Evolutionary conservation across 1,139 yeast species (phyloP), one percentile per base, ranked within the genome.

Genomic region (Candida mesenterica): DNA sequence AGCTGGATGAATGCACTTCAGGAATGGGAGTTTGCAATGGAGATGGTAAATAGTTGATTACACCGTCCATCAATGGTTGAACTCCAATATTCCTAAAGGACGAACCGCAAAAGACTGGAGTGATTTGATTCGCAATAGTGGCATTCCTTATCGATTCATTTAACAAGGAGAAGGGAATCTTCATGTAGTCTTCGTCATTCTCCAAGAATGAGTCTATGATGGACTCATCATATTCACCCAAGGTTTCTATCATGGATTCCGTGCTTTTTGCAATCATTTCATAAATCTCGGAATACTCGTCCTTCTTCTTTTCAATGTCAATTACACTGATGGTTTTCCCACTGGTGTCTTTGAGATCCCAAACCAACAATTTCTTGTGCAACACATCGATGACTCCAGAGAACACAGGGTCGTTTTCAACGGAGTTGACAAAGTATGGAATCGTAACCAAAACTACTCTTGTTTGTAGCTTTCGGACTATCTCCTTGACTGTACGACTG

Each of bases 81-180:
- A 92, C 95, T 10, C 98, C 98, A 35, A 92, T 84, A 53, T 92
- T 92, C 44, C 73, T 77, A 61, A 92, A 92, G 35, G 97, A 85
- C 1, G 97, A 86, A 3, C 99, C 98, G 59, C 97, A 88, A 26
- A 89, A 63, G 0, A 92, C 85, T 0, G 99, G 97, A 0, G 84
- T 75, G 3, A 87, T 68, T 26, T 66, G 61, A 36, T 75, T 73
- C 1, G 58, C 57, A 3, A 87, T 48, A 0, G 96, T 85, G 1
- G 85, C 78, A 20, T 63, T 62, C 37, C 87, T 66, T 9, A 92
- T 70, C 0, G 95, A 82, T 12, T 53, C 49, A 33, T 70, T 73
- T 20, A 92, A 62, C 2, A 74, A 51, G 0, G 50, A 46, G 0
- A 75, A 45, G 0, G 92, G 77, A 1, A 84, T 77, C 17, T 68